Evolutionary conservation across 2,329 filamentous ascomycete genomes (phyloP).

Genomic region (Chaetomium olivaceum): DNA sequence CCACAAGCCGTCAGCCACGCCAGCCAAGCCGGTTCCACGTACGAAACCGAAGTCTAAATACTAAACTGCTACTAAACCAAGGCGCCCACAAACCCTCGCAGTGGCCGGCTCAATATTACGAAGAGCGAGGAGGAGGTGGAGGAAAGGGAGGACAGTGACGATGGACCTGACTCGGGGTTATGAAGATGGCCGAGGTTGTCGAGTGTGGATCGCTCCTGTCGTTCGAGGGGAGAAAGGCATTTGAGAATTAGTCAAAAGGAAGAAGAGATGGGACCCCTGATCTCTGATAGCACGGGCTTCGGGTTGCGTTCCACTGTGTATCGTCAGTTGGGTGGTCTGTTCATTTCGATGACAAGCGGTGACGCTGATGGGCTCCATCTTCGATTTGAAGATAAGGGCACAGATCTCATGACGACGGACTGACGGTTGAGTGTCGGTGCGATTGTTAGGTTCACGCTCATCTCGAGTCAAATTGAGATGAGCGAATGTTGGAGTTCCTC

Average conservation of each 20-base stretch:
- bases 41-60: constrained; percentile 28
- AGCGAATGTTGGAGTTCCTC: too few relatives aligned
- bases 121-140: constrained; percentile 32
- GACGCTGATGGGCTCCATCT: too few relatives aligned
- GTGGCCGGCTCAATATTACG: constrained; percentile 24
- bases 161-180: constrained; percentile 23
- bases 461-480: too few relatives aligned
- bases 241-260: neutral
- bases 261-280: neutral
- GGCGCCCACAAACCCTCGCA: constrained; percentile 21
- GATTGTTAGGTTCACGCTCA: too few relatives aligned
- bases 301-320: too few relatives aligned
- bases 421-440: too few relatives aligned
- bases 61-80: constrained; percentile 18
- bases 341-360: too few relatives aligned
- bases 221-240: neutral
- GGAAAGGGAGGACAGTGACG: constrained; percentile 30
- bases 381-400: too few relatives aligned
- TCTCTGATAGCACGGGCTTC: too few relatives aligned
- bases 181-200: constrained; percentile 13
- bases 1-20: neutral
- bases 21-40: constrained; percentile 20
- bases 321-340: too few relatives aligned
- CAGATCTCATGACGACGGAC: too few relatives aligned
- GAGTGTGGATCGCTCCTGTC: neutral